Percentiles rank a stretch among this genome's conserved stretches.
These are phyloP conservation scores for Endothia cerciana DNA, from an alignment of 2,329 filamentous ascomycete species.

Conservation along the genomic window DNA sequence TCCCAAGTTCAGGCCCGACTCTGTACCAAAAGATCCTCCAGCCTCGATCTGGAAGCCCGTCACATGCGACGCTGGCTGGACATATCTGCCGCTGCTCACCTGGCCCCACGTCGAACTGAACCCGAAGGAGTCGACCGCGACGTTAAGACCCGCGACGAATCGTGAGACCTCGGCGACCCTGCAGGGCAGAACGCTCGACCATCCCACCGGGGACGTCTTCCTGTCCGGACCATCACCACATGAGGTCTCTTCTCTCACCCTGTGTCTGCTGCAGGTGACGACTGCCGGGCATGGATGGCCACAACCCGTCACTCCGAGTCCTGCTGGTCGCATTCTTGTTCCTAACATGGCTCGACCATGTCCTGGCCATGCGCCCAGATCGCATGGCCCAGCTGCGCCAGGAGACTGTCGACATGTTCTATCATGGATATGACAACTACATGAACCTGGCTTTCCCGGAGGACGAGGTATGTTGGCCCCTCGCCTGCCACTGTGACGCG, in stretches of 20 bases:
- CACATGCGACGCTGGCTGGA: constrained; percentile 2
- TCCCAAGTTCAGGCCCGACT: background rate
- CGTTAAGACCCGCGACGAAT: background rate
- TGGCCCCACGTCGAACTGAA: background rate
- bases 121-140: background rate
- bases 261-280: constrained; percentile 43
- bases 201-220: constrained; percentile 21
- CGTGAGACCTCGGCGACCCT: background rate
- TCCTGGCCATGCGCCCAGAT: constrained; percentile 57
- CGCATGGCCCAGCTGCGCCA: constrained; percentile 59
- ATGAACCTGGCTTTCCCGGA: constrained; percentile 93
- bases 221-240: constrained; percentile 18
- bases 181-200: background rate
- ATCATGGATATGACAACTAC: constrained; percentile 96
- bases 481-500: background rate
- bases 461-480: constrained; percentile 67
- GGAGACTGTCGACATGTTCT: constrained; percentile 81
- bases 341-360: constrained; percentile 45
- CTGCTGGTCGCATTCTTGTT: constrained; percentile 37
- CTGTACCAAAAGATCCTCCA: background rate
- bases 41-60: constrained; percentile 10
- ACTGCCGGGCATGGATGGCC: constrained; percentile 41
- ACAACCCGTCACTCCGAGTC: constrained; percentile 19
- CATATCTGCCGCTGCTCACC: background rate
- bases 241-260: constrained; percentile 18